Evolutionary conservation across 2,329 filamentous ascomycete genomes (phyloP), one percentile per base, ranked within the genome.

Genomic region (Emergomyces pasteurianus): DNA sequence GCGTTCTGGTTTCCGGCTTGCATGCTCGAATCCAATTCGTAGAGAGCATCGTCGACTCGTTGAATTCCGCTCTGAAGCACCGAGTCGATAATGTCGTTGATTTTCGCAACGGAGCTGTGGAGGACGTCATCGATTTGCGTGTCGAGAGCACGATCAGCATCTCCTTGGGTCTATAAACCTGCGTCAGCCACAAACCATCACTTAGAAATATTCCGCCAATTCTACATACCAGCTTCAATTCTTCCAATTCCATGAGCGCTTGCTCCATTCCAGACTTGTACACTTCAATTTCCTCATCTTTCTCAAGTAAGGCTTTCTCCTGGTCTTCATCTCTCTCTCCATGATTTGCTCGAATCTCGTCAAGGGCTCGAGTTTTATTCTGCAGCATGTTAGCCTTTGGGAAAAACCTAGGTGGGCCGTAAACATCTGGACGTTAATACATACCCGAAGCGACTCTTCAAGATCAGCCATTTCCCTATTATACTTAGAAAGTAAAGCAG

Each of bases 201-300:
- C n/a, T 8, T 23, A 40, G 8, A 21, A 16, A 14, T 14, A 46
- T 14, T 14, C 38, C 26, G 2, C 9, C 26, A 4, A n/a, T 21
- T 57, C 16, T 21, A 68, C 73, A 61, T 71, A 80, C 80, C 84
- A 80, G 64, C 66, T 82, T 91, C 64, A 96, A 79, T 71, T 96
- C 91, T 70, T 95, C 92, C 63, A 99, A 81, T 75, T 96, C 92
- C 58, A 97, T 83, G 61, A 99, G 79, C 2, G 92, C 92, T 77
- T 97, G 89, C 71, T 99, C 94, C 90, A 99, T 95, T 69, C 91
- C 92, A 53, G 92, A 90, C 78, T 96, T 96, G 82, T 96, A 96
- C 54, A 97, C 92, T 75, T 97, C 94, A 31, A 99, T 85, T 76
- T 99, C 94, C 69, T 96, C 92, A 72, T 99, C 94, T 79, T 96